A percentile compares a stretch with the other conserved stretches of the same genome.
phyloP scores from a whole-genome alignment of 208 protist species.

The Tetramitus jugosus region DNA sequence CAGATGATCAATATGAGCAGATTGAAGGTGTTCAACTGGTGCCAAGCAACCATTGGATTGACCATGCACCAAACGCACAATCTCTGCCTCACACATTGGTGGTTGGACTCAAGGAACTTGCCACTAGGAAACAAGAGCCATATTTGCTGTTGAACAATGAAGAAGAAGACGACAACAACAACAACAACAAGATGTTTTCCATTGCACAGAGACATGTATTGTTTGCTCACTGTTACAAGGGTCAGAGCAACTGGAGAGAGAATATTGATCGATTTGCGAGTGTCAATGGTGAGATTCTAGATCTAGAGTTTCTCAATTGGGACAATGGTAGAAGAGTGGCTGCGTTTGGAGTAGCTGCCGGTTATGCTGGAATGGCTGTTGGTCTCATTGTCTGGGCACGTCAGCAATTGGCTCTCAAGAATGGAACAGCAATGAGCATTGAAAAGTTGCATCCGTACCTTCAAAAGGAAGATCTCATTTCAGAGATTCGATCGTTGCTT shows the following conservation, averaged over 20 bases:
- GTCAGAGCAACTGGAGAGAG: slow-evolving; percentile 49
- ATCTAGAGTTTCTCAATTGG: slow-evolving; percentile 54
- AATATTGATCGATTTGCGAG: slow-evolving; percentile 40
- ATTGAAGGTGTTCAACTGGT: slow-evolving; percentile 36
- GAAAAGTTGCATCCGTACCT: slow-evolving; percentile 5
- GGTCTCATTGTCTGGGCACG: slow-evolving; percentile 35
- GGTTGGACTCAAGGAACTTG: slow-evolving; percentile 54
- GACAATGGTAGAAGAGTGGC: slow-evolving; percentile 44
- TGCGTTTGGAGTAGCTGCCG: slow-evolving; percentile 53
- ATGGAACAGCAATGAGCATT: too few species aligned
- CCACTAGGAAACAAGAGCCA: too few species aligned
- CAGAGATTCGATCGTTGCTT: neutral
- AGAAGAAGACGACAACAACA: too few species aligned
- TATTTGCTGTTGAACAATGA: slow-evolving; percentile 18
- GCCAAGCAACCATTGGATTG: slow-evolving; percentile 9
- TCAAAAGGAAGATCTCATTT: slow-evolving; percentile 13
- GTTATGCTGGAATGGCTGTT: slow-evolving; percentile 45
- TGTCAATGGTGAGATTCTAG: slow-evolving; percentile 33
- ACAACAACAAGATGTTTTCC: too few species aligned
- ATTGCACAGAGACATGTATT: slow-evolving; percentile 51
- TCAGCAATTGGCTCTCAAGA: slow-evolving; percentile 14
- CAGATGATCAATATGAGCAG: slow-evolving; percentile 40
- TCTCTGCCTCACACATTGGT: slow-evolving; percentile 38
- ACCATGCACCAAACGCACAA: neutral
- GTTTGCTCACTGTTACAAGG: slow-evolving; percentile 59